Evolutionary conservation across 1,284 basidiomycete species (phyloP), one percentile per base, ranked within the genome.

Genomic region (Rhizopogon parksii): DNA sequence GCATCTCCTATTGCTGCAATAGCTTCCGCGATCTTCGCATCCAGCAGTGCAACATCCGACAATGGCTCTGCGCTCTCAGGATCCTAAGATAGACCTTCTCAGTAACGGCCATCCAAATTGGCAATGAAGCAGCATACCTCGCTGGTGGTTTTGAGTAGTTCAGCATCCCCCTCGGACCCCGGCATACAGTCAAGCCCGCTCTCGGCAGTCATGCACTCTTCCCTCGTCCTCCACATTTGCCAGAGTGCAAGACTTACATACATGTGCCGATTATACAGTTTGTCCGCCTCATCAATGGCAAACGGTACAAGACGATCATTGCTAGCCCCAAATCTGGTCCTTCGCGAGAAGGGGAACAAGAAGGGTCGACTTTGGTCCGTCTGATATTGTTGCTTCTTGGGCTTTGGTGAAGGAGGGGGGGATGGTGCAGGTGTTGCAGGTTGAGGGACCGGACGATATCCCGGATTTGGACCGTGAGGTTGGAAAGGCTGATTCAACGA

Each of bases 351-450:
- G 0, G 96, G 96, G 65, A 99, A 94, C 51, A 99, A 74, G 66
- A 99, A 99, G 1, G 96, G 96, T 6, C 91, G 79, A 32, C 74
- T 85, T 64, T 96, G 96, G 66, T 99, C 96, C 0, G 96, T 99
- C 68, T 99, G 96, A 68, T 94, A 99, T 65, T 97, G 95, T 64
- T 95, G 93, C 68, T 98, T 98, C 75, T 98, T 98, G 6, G 91
- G 92, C 64, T 95, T 96, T 14, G 84, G 85, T 19, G 86, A 85
- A 0, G 88, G 88, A 1, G 92, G 88, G 0, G 95, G 95, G 0
- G 91, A 83, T 2, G 95, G 94, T 21, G 91, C 91, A 1, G 92
- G 94, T 2, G 91, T 95, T 11, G 82, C 79, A 4, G 88, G 79
- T 61, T 90, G 86, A 15, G 77, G 79, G 34, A 75, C 73, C 17